Evolutionary conservation across 2,329 filamentous ascomycete genomes (phyloP).

Genomic region (Grosmannia serpens): DNA sequence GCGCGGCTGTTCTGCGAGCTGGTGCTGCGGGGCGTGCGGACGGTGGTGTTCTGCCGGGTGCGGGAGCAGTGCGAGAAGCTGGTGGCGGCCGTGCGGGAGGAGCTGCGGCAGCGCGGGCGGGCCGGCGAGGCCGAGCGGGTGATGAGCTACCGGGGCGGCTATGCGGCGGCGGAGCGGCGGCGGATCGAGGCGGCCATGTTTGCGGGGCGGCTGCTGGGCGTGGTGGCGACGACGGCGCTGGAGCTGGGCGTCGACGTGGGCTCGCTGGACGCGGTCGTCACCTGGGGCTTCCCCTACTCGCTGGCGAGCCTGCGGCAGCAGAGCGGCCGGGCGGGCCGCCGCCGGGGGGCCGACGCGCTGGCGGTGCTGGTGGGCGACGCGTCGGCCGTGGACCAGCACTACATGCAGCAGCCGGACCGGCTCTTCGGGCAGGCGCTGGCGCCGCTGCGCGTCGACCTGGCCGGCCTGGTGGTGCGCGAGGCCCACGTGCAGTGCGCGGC

Average conservation of each 20-base stretch:
- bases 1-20: constrained; percentile 84
- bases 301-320: constrained; percentile 93
- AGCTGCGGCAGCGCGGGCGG: constrained; percentile 62
- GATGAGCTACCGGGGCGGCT: constrained; percentile 93
- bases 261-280: constrained; percentile 83
- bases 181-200: constrained; percentile 95
- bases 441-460: constrained; percentile 80
- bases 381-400: constrained; percentile 87
- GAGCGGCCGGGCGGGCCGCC: constrained; percentile 79
- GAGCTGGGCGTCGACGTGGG: constrained; percentile 95
- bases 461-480: constrained; percentile 82
- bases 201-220: constrained; percentile 81
- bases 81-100: constrained; percentile 65
- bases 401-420: constrained; percentile 92
- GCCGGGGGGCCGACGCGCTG: constrained; percentile 85
- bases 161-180: constrained; percentile 81
- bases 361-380: constrained; percentile 82
- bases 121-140: constrained; percentile 66
- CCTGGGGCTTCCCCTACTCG: constrained; percentile 88
- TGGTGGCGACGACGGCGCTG: constrained; percentile 85
- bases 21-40: constrained; percentile 74
- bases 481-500: constrained; percentile 94
- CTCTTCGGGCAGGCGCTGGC: constrained; percentile 87
- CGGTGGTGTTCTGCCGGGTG: constrained; percentile 86
- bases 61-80: constrained; percentile 81